These are phyloP conservation scores for Euphorbia peplus DNA, from an alignment of 345 rosid genomes.

Conservation along the genomic window DNA sequence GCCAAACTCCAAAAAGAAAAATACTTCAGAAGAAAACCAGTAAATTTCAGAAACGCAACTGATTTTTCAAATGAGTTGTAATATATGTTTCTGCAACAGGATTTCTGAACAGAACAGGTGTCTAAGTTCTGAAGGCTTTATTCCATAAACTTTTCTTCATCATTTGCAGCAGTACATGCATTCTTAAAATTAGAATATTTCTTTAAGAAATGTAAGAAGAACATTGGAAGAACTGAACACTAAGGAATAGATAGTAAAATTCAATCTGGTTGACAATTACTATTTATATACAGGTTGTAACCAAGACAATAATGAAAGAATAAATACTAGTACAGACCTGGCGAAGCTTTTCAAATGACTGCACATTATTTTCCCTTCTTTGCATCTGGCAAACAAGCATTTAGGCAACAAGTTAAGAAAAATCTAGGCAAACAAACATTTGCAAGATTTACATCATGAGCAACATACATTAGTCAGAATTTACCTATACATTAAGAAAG, in stretches of 20 bases:
- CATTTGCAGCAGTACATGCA: neutral
- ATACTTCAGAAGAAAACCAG: neutral
- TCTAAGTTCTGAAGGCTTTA: neutral
- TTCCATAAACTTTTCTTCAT: neutral
- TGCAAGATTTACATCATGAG: slow-evolving; percentile 4
- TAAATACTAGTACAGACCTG: slow-evolving; percentile 52
- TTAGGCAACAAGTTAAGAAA: slow-evolving; percentile 13
- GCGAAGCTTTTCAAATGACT: slow-evolving; percentile 97
- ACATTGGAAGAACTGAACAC: neutral
- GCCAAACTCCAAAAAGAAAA: neutral
- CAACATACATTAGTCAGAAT: neutral
- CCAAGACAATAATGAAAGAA: neutral
- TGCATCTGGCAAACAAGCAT: slow-evolving; percentile 69
- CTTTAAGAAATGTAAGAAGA: neutral
- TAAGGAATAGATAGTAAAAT: neutral
- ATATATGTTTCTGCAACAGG: neutral
- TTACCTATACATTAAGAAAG: neutral
- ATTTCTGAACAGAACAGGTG: neutral
- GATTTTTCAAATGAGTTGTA: neutral
- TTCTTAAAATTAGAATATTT: neutral
- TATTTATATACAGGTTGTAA: neutral
- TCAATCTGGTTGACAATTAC: neutral
- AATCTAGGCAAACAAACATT: neutral
- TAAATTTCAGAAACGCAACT: neutral
- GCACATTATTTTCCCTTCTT: slow-evolving; percentile 98